These are phyloP conservation scores for Colletotrichum neosansevieriae DNA, from an alignment of 2,329 filamentous ascomycete species.

Conservation along the genomic window DNA sequence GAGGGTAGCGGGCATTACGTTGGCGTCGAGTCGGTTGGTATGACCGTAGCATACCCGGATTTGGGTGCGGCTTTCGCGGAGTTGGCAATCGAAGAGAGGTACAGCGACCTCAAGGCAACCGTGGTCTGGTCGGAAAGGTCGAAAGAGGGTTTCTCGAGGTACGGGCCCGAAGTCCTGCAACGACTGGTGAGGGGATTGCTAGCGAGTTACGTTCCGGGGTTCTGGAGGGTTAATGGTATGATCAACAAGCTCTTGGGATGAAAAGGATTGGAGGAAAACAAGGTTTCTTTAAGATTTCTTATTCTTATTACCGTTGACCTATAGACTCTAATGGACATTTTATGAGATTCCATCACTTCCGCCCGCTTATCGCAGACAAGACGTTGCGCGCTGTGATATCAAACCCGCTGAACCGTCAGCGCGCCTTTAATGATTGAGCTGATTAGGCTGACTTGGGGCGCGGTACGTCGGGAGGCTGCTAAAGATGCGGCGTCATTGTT, in stretches of 20 bases:
- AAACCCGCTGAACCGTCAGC: conserved; percentile 26
- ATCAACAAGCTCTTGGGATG: not conserved
- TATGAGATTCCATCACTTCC: not conserved
- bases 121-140: conserved; percentile 16
- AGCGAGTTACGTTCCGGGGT: conserved; percentile 27
- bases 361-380: no score
- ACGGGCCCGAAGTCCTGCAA: conserved; percentile 3
- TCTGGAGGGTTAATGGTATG: conserved; percentile 8
- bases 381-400: not conserved
- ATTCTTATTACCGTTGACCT: not conserved
- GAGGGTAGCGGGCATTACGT: conserved; percentile 27
- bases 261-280: not conserved
- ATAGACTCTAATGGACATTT: no score
- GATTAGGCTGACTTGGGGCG: not conserved
- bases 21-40: conserved; percentile 1
- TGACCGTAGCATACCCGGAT: conserved; percentile 22
- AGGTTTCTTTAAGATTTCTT: not conserved
- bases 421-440: conserved; percentile 14
- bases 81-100: conserved; percentile 12
- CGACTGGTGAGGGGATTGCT: conserved; percentile 20
- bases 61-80: conserved; percentile 33
- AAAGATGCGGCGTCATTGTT: conserved; percentile 25
- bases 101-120: not conserved
- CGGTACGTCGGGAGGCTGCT: conserved; percentile 20
- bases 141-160: conserved; percentile 11